Conservation (phyloP, 768 basidiomycete genomes). For the Termitomyces sp. region DNA sequence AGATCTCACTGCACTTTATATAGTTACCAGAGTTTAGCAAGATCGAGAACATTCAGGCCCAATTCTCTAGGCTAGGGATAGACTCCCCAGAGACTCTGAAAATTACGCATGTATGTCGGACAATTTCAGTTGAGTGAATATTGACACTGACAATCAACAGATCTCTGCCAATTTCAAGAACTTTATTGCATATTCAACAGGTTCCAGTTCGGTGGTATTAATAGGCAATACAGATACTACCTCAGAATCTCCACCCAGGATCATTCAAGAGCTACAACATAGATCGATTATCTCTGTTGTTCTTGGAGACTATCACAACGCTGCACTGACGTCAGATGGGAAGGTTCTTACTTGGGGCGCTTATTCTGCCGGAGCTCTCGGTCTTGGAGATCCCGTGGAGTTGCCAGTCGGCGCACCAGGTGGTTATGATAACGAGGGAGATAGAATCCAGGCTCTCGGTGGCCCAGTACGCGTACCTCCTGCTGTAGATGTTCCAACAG, state of each 20-base stretch:
- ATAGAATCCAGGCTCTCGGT: constrained; percentile 24
- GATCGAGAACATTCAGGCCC: constrained; percentile 40
- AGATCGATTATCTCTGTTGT: constrained; percentile 80
- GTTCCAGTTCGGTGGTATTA: constrained; percentile 66
- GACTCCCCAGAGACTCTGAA: constrained; percentile 42
- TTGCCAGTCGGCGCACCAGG: constrained; percentile 57
- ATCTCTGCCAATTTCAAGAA: constrained; percentile 82
- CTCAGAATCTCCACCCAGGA: constrained; percentile 43
- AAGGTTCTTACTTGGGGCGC: constrained; percentile 79
- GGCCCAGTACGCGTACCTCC: constrained; percentile 33
- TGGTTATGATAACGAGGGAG: constrained; percentile 42
- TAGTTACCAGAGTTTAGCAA: constrained; percentile 79
- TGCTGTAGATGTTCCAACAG: constrained; percentile 54
- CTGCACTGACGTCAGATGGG: constrained; percentile 77
- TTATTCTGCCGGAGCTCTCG: constrained; percentile 78
- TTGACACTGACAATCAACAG: constrained; percentile 32
- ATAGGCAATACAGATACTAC: constrained; percentile 56
- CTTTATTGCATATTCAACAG: constrained; percentile 81
- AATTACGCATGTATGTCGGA: constrained; percentile 74
- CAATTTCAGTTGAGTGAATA: neutral
- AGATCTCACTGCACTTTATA: neutral
- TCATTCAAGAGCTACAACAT: constrained; percentile 74
- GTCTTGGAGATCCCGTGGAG: constrained; percentile 70
- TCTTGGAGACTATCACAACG: constrained; percentile 91
- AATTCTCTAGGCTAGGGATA: constrained; percentile 12